Evolutionary conservation across 176 grass and related monocot genomes (phyloP).

Genomic region (Rhynchospora tenuis): DNA sequence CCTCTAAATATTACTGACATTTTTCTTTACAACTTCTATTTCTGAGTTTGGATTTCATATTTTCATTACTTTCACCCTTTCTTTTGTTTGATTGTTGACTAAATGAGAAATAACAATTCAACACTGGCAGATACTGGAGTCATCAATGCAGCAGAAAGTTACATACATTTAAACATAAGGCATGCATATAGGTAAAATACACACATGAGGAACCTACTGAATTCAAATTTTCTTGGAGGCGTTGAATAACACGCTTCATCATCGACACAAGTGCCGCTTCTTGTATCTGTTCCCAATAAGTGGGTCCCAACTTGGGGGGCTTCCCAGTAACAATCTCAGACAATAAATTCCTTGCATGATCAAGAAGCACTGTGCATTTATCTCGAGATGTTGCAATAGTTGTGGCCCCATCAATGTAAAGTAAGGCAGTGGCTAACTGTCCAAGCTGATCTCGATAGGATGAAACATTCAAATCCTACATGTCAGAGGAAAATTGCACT

Average conservation of each 20-base stretch:
- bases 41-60: background rate
- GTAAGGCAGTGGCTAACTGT: slow-evolving; percentile 70
- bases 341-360: slow-evolving; percentile 60
- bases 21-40: background rate
- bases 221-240: slow-evolving; percentile 62
- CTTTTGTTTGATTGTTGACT: background rate
- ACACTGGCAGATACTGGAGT: background rate
- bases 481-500: background rate
- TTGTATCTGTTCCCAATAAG: slow-evolving; percentile 97
- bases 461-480: slow-evolving; percentile 69
- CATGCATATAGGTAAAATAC: slow-evolving; percentile 10
- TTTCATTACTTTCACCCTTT: background rate
- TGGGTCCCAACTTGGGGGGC: slow-evolving; percentile 54
- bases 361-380: slow-evolving; percentile 83
- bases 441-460: slow-evolving; percentile 73
- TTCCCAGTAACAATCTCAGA: slow-evolving; percentile 79
- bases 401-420: slow-evolving; percentile 84
- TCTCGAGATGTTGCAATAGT: slow-evolving; percentile 65
- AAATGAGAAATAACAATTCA: background rate
- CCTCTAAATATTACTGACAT: background rate
- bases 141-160: background rate
- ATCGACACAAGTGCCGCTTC: slow-evolving; percentile 81
- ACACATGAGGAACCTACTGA: slow-evolving; percentile 44
- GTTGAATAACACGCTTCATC: slow-evolving; percentile 63
- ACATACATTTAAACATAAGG: slow-evolving; percentile 7